Base-by-base conservation (phyloP, 2,329 filamentous ascomycete genomes). In the Saccharata proteae region DNA sequence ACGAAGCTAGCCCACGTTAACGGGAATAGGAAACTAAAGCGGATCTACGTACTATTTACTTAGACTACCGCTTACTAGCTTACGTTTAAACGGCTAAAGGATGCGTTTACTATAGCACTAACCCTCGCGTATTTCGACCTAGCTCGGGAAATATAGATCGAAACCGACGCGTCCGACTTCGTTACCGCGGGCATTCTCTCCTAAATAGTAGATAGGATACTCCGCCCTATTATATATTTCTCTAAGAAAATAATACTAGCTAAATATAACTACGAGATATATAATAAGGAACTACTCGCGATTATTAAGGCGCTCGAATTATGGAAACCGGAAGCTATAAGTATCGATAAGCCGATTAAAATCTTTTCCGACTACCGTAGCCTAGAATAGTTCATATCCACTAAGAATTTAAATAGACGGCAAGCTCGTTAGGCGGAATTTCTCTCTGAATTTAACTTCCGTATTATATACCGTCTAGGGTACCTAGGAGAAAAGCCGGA, bases 281-380 rank as follows among this genome's bases (percentile, higher is more conserved):
- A 54, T 34, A 37, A 55, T 30, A 47, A 51, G 20, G 41, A 55
- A 29, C 35, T 54, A 9, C 24, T 55, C 15, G 42, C 42, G 6
- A 46, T 55, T 19, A 35, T 55, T 6, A 11, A 5, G 14, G 19
- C 12, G 3, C 23, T 30, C n/a, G 11, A 30, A 13, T 8, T 22
- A 30, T 30, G 17, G 18, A 15, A 20, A 10, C 19, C n/a, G 3
- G 8, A 30, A n/a, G 7, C 4, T 16, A 16, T 22, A 23, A 12
- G 35, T 2, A 19, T 37, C 1, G 24, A 48, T 9, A 32, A 48
- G 6, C 29, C 42, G 37, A 17, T 26, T 3, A 26, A 29, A 33
- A 19, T 46, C 11, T 36, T 41, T 3, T 43, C 35, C 6, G 47
- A 55, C 28, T 42, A 55, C 36, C 21, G 40, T 10, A 48, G 44